These are phyloP conservation scores for Globisporangium echinulatum DNA, from an alignment of 352 stramenopile species.

Conservation along the genomic window DNA sequence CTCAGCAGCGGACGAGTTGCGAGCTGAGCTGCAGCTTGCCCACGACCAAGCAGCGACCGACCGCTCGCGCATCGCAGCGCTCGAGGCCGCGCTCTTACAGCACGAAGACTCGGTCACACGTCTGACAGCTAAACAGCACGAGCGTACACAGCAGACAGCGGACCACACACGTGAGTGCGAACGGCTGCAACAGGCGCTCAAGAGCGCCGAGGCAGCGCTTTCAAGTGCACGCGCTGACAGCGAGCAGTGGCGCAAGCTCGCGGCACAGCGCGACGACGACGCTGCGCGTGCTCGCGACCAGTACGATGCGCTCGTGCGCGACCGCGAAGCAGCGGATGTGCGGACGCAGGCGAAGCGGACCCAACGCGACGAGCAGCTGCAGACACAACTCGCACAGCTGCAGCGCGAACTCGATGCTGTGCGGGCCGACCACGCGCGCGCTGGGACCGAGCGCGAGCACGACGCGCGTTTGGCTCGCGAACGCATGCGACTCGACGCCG, in stretches of 20 bases:
- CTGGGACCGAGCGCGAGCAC: constrained; percentile 48
- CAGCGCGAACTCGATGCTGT: constrained; percentile 54
- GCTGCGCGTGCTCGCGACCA: constrained; percentile 25
- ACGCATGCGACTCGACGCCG: constrained; percentile 36
- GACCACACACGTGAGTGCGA: constrained; percentile 35
- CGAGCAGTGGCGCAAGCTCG: constrained; percentile 34
- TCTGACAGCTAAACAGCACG: constrained; percentile 28
- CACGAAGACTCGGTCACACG: constrained; percentile 22
- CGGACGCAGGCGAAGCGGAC: constrained; percentile 36
- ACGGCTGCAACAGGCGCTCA: constrained; percentile 24
- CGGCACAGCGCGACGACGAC: constrained; percentile 43
- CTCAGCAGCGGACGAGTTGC: constrained; percentile 28
- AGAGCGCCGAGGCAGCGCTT: constrained; percentile 15
- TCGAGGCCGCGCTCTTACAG: constrained; percentile 29
- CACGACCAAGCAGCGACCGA: constrained; percentile 26
- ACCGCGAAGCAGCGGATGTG: constrained; percentile 37
- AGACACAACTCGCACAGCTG: constrained; percentile 14
- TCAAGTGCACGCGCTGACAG: constrained; percentile 28
- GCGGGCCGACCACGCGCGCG: constrained; percentile 34
- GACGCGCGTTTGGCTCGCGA: constrained; percentile 45
- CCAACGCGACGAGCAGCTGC: constrained; percentile 27
- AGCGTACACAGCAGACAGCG: constrained; percentile 18
- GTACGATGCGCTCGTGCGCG: constrained; percentile 28
- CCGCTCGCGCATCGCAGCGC: constrained; percentile 19
- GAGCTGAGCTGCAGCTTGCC: constrained; percentile 26